Percentiles rank a stretch among this genome's conserved stretches.
phyloP scores from a whole-genome alignment of 2,329 filamentous ascomycete species.

The Fusarium falciforme region DNA sequence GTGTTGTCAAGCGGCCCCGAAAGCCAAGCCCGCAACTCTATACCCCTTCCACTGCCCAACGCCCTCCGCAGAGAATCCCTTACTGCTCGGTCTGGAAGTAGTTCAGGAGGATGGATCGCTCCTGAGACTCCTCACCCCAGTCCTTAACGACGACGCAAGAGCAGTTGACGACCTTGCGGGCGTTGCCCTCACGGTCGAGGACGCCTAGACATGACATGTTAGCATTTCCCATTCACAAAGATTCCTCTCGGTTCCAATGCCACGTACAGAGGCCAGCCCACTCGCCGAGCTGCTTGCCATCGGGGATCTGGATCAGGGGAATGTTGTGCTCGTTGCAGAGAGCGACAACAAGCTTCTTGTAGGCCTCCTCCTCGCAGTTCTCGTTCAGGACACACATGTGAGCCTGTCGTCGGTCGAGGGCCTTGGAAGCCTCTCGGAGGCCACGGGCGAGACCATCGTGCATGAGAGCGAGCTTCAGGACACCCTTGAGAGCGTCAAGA shows the following conservation, averaged over 20 bases:
- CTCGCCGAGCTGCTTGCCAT: constrained; percentile 99
- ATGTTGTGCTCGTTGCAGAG: constrained; percentile 99
- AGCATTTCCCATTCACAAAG: constrained; percentile 36
- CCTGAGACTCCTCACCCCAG: constrained; percentile 99
- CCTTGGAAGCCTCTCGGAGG: constrained; percentile 98
- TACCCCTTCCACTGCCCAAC: constrained; percentile 51
- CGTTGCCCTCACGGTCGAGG: constrained; percentile 98
- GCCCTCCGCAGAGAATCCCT: constrained; percentile 42
- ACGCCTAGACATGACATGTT: constrained; percentile 72
- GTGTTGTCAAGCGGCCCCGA: constrained; percentile 49
- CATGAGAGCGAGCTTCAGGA: constrained; percentile 98
- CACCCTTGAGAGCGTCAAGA: constrained; percentile 98
- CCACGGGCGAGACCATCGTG: constrained; percentile 99
- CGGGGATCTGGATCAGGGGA: constrained; percentile 98
- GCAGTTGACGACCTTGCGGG: constrained; percentile 99
- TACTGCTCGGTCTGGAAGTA: constrained; percentile 97
- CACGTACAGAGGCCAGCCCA: constrained; percentile 99
- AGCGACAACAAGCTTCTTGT: constrained; percentile 99
- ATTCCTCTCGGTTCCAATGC: not conserved
- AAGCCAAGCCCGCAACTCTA: constrained; percentile 52
- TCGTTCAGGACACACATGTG: constrained; percentile 99
- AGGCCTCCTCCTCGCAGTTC: constrained; percentile 99
- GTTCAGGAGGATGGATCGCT: constrained; percentile 99
- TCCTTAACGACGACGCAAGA: constrained; percentile 99
- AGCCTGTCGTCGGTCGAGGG: constrained; percentile 96